Evolutionary conservation across 2,329 filamentous ascomycete species (phyloP).

Genomic region (Colletotrichum zoysiae): DNA sequence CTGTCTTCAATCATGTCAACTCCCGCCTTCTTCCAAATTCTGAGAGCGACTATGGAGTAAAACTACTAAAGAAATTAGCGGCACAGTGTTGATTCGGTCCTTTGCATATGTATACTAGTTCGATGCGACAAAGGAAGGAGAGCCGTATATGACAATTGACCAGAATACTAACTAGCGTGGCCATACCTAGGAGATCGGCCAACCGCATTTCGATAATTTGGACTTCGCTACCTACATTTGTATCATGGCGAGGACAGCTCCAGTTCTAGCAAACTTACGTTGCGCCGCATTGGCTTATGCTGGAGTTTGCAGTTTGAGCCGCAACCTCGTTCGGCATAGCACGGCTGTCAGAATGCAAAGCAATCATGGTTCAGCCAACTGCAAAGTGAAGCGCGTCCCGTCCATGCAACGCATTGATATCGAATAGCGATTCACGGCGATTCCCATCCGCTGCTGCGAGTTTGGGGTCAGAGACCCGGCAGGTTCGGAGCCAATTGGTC

Average conservation of each 20-base stretch:
- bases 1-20: background rate
- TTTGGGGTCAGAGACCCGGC: background rate
- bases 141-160: background rate
- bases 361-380: background rate
- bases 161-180: background rate
- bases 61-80: background rate
- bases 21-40: background rate
- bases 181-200: background rate
- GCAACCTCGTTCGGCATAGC: no score
- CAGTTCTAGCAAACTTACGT: background rate
- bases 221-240: background rate
- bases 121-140: background rate
- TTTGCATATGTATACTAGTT: no score
- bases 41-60: background rate
- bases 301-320: no score
- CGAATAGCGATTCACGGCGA: background rate
- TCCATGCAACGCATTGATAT: background rate
- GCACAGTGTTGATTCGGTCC: background rate
- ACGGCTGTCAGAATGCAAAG: no score
- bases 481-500: background rate
- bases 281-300: background rate
- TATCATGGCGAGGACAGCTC: background rate
- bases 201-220: background rate
- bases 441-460: background rate
- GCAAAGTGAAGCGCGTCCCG: background rate